A percentile compares a stretch with the other conserved stretches of the same genome.
phyloP scores from a whole-genome alignment of 306 rosid species.

The Sicyos edulis region DNA sequence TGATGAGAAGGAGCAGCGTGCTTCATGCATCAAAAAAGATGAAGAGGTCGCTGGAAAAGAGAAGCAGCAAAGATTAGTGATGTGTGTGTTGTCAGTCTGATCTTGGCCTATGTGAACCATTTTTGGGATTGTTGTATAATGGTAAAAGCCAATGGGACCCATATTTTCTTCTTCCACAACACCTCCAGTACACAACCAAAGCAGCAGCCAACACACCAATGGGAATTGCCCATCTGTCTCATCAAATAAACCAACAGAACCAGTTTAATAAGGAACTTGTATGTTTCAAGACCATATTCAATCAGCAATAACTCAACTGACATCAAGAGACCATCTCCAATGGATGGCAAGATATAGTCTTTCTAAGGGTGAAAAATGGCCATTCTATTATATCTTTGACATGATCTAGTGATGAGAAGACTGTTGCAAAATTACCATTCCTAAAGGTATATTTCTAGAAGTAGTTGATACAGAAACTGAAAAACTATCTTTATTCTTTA shows the following conservation, averaged over 20 bases:
- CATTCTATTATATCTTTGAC: neutral
- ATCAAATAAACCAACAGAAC: conserved; percentile 15
- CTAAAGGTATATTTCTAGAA: neutral
- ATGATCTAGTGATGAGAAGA: neutral
- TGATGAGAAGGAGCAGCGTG: neutral
- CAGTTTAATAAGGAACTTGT: neutral
- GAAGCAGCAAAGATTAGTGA: neutral
- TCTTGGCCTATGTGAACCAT: conserved; percentile 56
- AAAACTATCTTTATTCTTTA: neutral
- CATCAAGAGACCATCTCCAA: too few species aligned
- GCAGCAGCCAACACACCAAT: conserved; percentile 39
- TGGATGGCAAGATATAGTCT: neutral
- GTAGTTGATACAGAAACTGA: neutral
- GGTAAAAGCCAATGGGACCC: conserved; percentile 73
- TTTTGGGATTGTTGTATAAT: conserved; percentile 49
- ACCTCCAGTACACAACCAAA: conserved; percentile 75
- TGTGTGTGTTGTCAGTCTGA: conserved; percentile 44
- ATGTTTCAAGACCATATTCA: neutral
- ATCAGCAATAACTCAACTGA: too few species aligned
- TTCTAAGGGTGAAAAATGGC: neutral
- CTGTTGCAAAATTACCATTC: neutral
- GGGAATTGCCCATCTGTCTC: conserved; percentile 96
- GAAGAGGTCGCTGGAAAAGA: conserved; percentile 15
- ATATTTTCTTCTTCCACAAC: conserved; percentile 64
- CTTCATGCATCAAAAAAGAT: conserved; percentile 17